Evolutionary conservation across 2,329 filamentous ascomycete genomes (phyloP), one percentile per base, ranked within the genome.

Genomic region (Pestalotiopsis sp.): DNA sequence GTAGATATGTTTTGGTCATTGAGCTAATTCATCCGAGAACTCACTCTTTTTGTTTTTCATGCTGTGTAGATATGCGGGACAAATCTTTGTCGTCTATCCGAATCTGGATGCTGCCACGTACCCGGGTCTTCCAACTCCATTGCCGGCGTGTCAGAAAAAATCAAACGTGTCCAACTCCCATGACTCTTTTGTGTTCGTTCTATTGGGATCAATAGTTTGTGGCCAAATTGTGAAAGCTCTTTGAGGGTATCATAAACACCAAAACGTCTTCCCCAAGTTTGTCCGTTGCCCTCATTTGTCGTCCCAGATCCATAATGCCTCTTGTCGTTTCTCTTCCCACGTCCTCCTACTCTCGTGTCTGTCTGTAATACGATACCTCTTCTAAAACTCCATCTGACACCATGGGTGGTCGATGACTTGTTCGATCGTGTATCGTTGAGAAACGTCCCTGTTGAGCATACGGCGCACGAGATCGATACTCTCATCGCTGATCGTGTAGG

Each of bases 401-500:
- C 96, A 99, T n/a, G 92, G 90, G 81, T 98, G 95, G 67, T 93
- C 89, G 68, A 97, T 82, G 20, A 99, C 95, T 78, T 95, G 91
- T 69, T 92, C 90, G 74, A 98, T 98, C n/a, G 91, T 92, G 74
- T 94, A 91, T 68, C 96, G 86, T 76, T 92, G 87, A 73, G 92
- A 89, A 11, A 98, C 93, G 78, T 98, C 92, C 52, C 96, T 91
- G 79, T 98, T 90, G 36, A 99, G 89, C 96, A 99, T 98, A 77
- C 91, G 87, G 57, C 94, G 90, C 71, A 99, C 92, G 65, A 99
- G 85, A 75, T 98, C 92, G 73, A 99, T 97, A 79, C 94, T 97
- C 73, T 95, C 92, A 72, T 98, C 94, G 79, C 93, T 94, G 83
- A 95, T 90, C 41, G 92, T 88, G 79, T 93, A 98, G 0, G 96